Evolutionary conservation across 2,329 filamentous ascomycete species (phyloP).

Genomic region (Cladosporium sp.): DNA sequence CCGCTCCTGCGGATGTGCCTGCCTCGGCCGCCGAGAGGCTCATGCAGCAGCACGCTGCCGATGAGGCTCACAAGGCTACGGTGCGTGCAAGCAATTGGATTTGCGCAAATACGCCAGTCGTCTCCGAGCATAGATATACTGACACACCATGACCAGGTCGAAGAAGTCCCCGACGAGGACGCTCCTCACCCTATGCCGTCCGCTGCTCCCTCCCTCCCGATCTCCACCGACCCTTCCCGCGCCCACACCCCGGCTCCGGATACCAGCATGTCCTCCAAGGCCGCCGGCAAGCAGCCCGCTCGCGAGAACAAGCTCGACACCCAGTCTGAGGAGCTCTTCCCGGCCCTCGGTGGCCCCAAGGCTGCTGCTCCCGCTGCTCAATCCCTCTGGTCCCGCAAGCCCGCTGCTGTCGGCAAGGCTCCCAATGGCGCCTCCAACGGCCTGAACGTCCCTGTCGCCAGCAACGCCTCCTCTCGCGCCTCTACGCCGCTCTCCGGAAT

Average conservation of each 20-base stretch:
- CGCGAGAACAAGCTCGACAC: constrained; percentile 63
- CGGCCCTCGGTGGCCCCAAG: constrained; percentile 77
- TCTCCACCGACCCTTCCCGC: constrained; percentile 32
- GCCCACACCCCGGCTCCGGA: constrained; percentile 32
- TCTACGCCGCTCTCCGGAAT: constrained; percentile 61
- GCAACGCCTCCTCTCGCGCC: constrained; percentile 50
- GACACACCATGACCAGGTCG: constrained; percentile 31
- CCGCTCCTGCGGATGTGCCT: constrained; percentile 17
- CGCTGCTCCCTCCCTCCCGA: constrained; percentile 42
- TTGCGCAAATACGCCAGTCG: not conserved
- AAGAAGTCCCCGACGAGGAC: constrained; percentile 79
- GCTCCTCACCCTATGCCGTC: constrained; percentile 52
- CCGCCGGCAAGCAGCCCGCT: constrained; percentile 65
- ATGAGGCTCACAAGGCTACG: constrained; percentile 55
- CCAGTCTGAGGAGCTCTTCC: constrained; percentile 86
- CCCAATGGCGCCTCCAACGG: constrained; percentile 34
- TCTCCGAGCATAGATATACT: not conserved
- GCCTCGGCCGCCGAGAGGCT: constrained; percentile 46
- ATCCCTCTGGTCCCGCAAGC: constrained; percentile 74
- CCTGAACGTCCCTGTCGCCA: constrained; percentile 38
- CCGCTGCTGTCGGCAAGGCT: constrained; percentile 44
- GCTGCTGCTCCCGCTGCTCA: constrained; percentile 57
- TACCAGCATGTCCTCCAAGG: constrained; percentile 54
- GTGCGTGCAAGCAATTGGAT: constrained; percentile 40
- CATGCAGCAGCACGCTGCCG: constrained; percentile 49